Conservation (phyloP, 768 basidiomycete species). For the Mycena vitilis region DNA sequence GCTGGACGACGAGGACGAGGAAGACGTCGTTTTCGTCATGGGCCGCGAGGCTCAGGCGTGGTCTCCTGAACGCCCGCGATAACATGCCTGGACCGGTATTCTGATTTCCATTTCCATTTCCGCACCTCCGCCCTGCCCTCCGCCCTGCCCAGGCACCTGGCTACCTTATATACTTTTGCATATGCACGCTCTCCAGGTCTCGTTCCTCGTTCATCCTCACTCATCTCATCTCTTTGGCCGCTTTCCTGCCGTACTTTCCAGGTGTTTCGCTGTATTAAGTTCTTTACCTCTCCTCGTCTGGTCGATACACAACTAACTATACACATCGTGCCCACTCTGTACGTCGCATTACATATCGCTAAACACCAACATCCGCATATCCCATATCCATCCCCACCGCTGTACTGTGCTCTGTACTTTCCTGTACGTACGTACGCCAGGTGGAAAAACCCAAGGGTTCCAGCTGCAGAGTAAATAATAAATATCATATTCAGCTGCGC, state of each 20-base stretch:
- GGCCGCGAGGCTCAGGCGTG: constrained; percentile 36
- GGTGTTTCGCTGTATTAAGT: constrained; percentile 13
- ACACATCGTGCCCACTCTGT: constrained; percentile 33
- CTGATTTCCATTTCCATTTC: neutral
- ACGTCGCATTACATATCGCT: constrained; percentile 29
- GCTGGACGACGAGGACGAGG: constrained; percentile 35
- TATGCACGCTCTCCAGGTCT: constrained; percentile 26
- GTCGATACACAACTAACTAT: constrained; percentile 26
- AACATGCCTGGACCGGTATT: constrained; percentile 13
- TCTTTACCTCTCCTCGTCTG: neutral
- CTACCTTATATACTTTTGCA: constrained; percentile 12
- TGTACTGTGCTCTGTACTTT: constrained; percentile 22
- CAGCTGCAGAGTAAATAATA: constrained; percentile 19
- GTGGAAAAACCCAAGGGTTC: constrained; percentile 10
- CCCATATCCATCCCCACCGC: neutral
- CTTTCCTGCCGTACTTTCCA: constrained; percentile 18
- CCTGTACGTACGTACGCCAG: constrained; percentile 11
- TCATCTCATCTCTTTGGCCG: constrained; percentile 11
- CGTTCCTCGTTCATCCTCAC: neutral
- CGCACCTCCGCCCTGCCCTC: neutral
- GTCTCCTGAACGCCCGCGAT: constrained; percentile 34
- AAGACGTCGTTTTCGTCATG: constrained; percentile 38
- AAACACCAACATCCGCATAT: constrained; percentile 19
- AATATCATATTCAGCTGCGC: constrained; percentile 12
- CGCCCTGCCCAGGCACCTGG: neutral